Base-by-base conservation (phyloP, 306 rosid genomes). In the Rubus parviflorus region DNA sequence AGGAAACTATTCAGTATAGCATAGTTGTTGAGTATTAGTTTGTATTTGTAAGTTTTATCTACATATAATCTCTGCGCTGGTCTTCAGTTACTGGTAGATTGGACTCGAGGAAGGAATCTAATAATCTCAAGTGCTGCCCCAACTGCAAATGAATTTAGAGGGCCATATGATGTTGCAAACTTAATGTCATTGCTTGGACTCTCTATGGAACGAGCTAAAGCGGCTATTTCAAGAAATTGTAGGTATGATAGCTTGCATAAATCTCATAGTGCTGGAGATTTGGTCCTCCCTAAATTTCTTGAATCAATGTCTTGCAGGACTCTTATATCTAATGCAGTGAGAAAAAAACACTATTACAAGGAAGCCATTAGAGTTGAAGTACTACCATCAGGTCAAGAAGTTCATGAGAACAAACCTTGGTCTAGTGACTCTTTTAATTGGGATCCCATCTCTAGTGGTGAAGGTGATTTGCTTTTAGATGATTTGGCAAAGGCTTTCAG, bases 101-200 rank as follows among this genome's bases (percentile, higher is more conserved):
- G 98, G 98, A 91, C 97, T 61, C 83, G 89, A 68, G 96, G 97
- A 78, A 88, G 77, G 74, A 86, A 87, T 81, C 77, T 96, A 72
- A 79, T 89, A 64, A 79, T 96, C 58, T 89, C 97, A 62, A 91
- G 99, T 81, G 94, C 85, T 70, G 94, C 97, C 72, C 72, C 89
- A 45, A 77, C 91, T 11, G 97, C 86, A 41, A 89, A 84, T 89
- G 96, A 85, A 76, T 79, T 95, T 53, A 88, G 98, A 81, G 99
- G 99, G 54, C 96, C 99, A 19, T 83, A 87, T 81, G 99, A 95
- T 79, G 97, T 91, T 80, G 91, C 94, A 15, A 95, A 95, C 76
- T 81, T 95, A 77, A 86, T 89, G 52, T 89, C 85, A 70, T 73
- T 95, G 85, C 87, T 95, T 45, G 96, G 97, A 78, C 88, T 90